Conservation (phyloP, 2,329 filamentous ascomycete species). For the Pleomassaria siparia region DNA sequence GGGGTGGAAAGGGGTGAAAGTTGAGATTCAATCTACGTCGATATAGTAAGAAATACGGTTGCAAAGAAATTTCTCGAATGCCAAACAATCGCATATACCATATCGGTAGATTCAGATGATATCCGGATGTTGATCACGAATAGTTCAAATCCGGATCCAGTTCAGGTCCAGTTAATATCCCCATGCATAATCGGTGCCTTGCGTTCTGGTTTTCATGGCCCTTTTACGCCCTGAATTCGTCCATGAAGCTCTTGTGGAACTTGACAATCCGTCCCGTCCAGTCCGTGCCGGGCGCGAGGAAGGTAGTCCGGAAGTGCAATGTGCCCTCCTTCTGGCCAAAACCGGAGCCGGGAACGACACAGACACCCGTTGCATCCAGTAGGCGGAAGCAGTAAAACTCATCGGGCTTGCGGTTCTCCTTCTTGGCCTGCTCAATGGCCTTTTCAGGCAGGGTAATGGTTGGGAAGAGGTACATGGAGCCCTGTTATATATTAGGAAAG, state of each 20-base stretch:
- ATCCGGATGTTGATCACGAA: no score
- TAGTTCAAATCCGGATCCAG: neutral
- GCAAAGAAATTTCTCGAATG: no score
- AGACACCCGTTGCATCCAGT: slow-evolving; percentile 92
- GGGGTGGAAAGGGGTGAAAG: neutral
- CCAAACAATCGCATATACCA: no score
- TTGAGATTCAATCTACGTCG: no score
- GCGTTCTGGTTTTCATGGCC: neutral
- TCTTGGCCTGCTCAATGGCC: slow-evolving; percentile 72
- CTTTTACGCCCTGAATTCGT: slow-evolving; percentile 61
- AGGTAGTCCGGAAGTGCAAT: slow-evolving; percentile 93
- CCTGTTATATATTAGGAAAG: slow-evolving; percentile 51
- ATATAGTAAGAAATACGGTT: no score
- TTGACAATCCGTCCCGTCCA: slow-evolving; percentile 86
- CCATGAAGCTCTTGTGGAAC: slow-evolving; percentile 91
- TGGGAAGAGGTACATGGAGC: slow-evolving; percentile 98
- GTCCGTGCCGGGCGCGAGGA: slow-evolving; percentile 92
- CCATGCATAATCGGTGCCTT: neutral
- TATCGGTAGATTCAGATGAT: no score
- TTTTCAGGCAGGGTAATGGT: slow-evolving; percentile 79
- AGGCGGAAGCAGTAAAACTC: slow-evolving; percentile 93
- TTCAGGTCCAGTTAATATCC: neutral
- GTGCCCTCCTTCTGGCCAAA: slow-evolving; percentile 94
- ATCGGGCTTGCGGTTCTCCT: slow-evolving; percentile 75
- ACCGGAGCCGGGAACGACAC: slow-evolving; percentile 86